Base-by-base conservation (phyloP, 83 land plant genomes). In the Larix sibirica region DNA sequence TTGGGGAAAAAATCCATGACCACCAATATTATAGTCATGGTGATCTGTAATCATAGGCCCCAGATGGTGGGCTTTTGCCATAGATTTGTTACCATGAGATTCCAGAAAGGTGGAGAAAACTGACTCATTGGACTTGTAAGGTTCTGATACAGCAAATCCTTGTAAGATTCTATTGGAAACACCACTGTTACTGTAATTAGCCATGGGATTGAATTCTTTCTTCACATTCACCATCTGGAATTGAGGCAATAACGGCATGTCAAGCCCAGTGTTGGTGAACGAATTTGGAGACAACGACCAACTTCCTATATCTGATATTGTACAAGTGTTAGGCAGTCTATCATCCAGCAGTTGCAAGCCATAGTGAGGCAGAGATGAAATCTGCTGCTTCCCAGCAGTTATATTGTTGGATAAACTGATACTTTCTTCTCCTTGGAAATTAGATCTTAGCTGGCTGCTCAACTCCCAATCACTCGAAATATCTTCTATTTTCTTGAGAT, bases 201-300 rank as follows among this genome's bases (percentile, higher is more conserved):
- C 24, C 23, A 73, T 42, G 56, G 77, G 50, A n/a, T n/a, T 42
- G 56, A n/a, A 73, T 77, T 77, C 80, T 58, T 77, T 62, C 80
- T 77, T 73, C 18, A 73, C 77, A 73, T n/a, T 73, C 4, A 13
- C 23, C 20, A 42, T 21, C 0, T 73, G 77, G n/a, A 5, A 73
- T 10, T n/a, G 77, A 42, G 77, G 77, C 56, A 73, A 73, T 40
- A 73, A 18, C 40, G 76, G 9, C 76, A 71, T 73, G 54, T 73
- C 77, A 20, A 73, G 3, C 12, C 80, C 80, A 56, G 80, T 64
- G 23, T n/a, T 10, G 21, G 67, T 64, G 67, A 64, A 24, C 18
- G 67, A n/a, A 64, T 0, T n/a, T 3, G 21, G 67, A 64, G 24
- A 24, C 67, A 54, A 77, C 26, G 62, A 77, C 80, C 80, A 77